A percentile compares a stretch with the other conserved stretches of the same genome.
phyloP scores from a whole-genome alignment of 2,329 filamentous ascomycete species.

The Venturia nashicola region DNA sequence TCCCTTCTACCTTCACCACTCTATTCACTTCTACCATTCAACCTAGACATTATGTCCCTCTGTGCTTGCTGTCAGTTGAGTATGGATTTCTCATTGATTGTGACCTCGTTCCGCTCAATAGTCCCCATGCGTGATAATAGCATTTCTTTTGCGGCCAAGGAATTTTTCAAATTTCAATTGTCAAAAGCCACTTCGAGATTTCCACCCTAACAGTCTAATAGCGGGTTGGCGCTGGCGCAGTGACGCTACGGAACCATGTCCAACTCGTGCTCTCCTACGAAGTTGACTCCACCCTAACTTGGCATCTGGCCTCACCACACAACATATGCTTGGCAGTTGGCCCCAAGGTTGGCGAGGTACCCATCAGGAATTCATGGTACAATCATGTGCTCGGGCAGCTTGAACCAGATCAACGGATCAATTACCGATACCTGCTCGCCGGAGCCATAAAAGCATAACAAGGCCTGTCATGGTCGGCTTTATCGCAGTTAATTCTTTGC shows the following conservation, averaged over 20 bases:
- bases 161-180: background rate
- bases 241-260: background rate
- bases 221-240: background rate
- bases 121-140: background rate
- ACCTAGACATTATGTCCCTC: background rate
- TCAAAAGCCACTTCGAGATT: background rate
- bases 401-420: background rate
- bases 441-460: background rate
- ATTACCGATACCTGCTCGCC: background rate
- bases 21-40: too few species aligned
- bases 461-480: background rate
- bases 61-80: background rate
- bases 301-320: background rate
- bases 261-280: background rate
- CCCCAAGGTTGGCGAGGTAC: background rate
- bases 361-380: background rate
- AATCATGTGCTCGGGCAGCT: background rate
- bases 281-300: background rate
- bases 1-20: too few species aligned
- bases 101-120: background rate
- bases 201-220: background rate
- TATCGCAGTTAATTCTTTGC: background rate
- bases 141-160: background rate
- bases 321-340: background rate
- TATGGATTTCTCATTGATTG: background rate